Evolutionary conservation across 1,284 basidiomycete species (phyloP), one percentile per base, ranked within the genome.

Genomic region (Apiotrichum sp.): DNA sequence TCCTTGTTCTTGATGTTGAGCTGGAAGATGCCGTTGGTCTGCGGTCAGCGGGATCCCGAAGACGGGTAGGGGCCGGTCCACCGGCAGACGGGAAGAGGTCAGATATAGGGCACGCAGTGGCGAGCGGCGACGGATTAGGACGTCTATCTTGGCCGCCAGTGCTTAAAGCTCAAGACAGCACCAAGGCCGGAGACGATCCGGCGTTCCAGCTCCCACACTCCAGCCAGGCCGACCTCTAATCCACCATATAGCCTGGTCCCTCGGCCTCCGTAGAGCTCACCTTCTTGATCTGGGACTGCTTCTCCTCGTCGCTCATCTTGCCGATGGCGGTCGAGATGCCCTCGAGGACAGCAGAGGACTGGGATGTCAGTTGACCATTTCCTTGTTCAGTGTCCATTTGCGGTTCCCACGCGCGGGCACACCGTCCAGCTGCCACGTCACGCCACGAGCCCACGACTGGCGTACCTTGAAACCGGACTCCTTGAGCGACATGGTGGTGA

Each of bases 11-110:
- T 86, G 67, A 96, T 83, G 62, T 85, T 84, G 61, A 97, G 80
- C 78, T 95, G 88, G 75, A 97, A 95, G 74, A 93, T 83, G 64
- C 89, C 90, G 72, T 91, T 93, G 59, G 88, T 90, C 92, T 95
- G 64, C 2, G 49, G 22, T 36, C 54, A 40, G 48, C 58, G 40
- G 10, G 16, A 3, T 22, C 9, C 5, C 14, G 55, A 9, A 14
- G 36, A 13, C 36, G 8, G 36, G 36, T 13, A 9, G 36, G 36
- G 36, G 13, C 13, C 8, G 36, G 7, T 11, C 9, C 16, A 38
- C 50, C 39, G n/a, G 41, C 41, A 9, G 16, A 13, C 13, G 36
- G 8, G 36, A 38, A 38, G 36, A 8, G 36, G 36, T 13, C 8
- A 38, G 36, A 8, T 38, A 8, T 13, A 8, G 13, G 8, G 36